Base-by-base conservation (phyloP, 768 basidiomycete species). In the Suillus bovinus region DNA sequence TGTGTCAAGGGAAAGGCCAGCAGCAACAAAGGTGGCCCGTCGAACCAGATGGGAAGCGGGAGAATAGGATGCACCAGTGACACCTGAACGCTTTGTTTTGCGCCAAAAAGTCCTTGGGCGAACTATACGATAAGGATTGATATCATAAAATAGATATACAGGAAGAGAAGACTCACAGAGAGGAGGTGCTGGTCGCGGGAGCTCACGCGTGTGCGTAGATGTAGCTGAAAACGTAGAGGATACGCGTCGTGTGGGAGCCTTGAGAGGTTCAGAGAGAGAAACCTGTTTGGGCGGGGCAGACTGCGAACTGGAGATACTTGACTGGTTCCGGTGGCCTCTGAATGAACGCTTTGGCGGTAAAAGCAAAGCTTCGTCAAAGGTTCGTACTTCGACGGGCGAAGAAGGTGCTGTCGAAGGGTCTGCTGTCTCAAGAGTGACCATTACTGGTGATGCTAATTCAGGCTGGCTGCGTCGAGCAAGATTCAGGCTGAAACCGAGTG, bases 61-160 rank as follows among this genome's bases (percentile, higher is more conserved):
- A 7, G 91, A 89, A 70, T 90, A 91, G 0, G 84, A 86, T 7
- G 88, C 83, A 5, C 80, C 82, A 52, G 88, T 81, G 1, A 92
- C 88, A 17, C 89, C 91, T 22, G 89, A 90, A 16, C 86, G 84
- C 34, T 77, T 81, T 2, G 88, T 90, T 65, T 85, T 86, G 36
- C 89, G 81, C 91, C 91, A 93, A 71, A 93, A 91, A 0, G 91
- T 89, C 8, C 85, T 89, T 0, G 91, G 90, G n/a, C 91, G 88
- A 39, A 91, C 90, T 92, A 64, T 53, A 59, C 20, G 44, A 63
- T 53, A 61, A 50, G 27, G 17, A 1, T 2, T 36, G 31, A 16
- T 10, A 7, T 10, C 50, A 24, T 16, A 7, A 20, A 59, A 47
- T 11, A 58, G 3, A 41, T 24, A 46, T 27, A 52, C 4, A 11